phyloP scores from a whole-genome alignment of 1,284 basidiomycete genomes.

The Cutaneotrichosporon sp. region DNA sequence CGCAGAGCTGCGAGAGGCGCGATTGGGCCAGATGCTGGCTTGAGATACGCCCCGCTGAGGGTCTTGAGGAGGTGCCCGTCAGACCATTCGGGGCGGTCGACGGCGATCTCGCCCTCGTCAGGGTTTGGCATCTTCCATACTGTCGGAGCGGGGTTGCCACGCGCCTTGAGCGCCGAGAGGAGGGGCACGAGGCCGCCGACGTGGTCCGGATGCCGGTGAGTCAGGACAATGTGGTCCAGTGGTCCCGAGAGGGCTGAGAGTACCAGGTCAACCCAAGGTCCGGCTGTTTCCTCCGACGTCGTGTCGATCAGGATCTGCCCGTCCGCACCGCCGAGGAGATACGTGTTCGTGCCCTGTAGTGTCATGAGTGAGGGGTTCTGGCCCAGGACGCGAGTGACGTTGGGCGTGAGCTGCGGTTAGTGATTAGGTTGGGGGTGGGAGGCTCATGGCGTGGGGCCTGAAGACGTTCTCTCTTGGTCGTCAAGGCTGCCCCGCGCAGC shows the following conservation, averaged over 20 bases:
- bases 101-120: slow-evolving; percentile 37
- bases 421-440: background rate
- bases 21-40: background rate
- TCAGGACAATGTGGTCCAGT: slow-evolving; percentile 81
- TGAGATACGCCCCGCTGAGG: slow-evolving; percentile 6
- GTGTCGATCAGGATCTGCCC: slow-evolving; percentile 77
- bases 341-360: slow-evolving; percentile 93
- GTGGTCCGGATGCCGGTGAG: slow-evolving; percentile 90
- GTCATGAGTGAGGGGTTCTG: slow-evolving; percentile 91
- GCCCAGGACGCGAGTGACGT: slow-evolving; percentile 56
- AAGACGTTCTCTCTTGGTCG: no score
- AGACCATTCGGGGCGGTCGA: slow-evolving; percentile 2
- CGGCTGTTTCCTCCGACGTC: slow-evolving; percentile 67
- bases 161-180: slow-evolving; percentile 62
- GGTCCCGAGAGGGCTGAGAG: slow-evolving; percentile 33
- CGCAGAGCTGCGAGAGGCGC: background rate
- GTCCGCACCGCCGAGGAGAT: slow-evolving; percentile 62
- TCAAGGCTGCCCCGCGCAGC: no score
- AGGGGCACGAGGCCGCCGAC: slow-evolving; percentile 72
- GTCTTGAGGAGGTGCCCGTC: slow-evolving; percentile 22
- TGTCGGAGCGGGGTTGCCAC: slow-evolving; percentile 48
- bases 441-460: no score
- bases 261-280: slow-evolving; percentile 41
- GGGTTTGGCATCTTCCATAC: slow-evolving; percentile 54
- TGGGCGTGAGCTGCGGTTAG: slow-evolving; percentile 42